phyloP scores from a whole-genome alignment of 2,329 filamentous ascomycete species.

The Diaporthe australafricana region DNA sequence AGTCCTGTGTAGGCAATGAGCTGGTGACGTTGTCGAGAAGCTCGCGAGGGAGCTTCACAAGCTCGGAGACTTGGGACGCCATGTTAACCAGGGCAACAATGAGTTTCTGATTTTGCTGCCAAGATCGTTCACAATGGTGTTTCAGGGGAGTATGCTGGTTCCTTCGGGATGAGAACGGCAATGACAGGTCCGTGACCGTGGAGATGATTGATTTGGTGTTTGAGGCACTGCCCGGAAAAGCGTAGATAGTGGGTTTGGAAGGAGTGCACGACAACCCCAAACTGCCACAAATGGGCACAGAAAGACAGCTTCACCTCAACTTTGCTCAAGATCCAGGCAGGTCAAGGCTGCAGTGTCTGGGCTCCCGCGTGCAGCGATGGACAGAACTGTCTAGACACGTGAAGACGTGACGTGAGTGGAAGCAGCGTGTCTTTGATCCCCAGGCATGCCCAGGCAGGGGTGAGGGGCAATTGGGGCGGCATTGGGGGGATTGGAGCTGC shows the following conservation, averaged over 20 bases:
- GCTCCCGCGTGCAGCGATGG: not conserved
- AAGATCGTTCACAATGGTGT: not conserved
- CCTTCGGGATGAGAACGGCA: not conserved
- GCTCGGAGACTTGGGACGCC: not conserved
- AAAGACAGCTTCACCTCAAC: not conserved
- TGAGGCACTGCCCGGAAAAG: not conserved
- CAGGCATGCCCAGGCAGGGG: not conserved
- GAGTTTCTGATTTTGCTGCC: not conserved
- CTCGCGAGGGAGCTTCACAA: slow-evolving; percentile 64
- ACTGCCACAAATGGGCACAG: not conserved
- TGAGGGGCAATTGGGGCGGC: not conserved
- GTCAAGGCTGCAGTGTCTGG: not conserved
- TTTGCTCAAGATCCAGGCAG: not conserved
- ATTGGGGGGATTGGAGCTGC: not conserved
- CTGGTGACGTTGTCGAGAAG: slow-evolving; percentile 66
- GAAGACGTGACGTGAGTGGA: slow-evolving; percentile 1
- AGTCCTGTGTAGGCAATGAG: slow-evolving; percentile 65
- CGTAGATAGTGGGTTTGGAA: no score
- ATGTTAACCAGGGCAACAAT: not conserved
- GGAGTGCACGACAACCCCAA: not conserved
- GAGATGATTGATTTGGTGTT: not conserved
- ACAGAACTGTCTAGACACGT: not conserved
- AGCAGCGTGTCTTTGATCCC: not conserved
- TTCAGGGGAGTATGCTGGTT: no score
- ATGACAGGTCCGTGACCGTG: no score